These are phyloP conservation scores for Garcia nutans DNA, from an alignment of 345 rosid species.

Conservation along the genomic window DNA sequence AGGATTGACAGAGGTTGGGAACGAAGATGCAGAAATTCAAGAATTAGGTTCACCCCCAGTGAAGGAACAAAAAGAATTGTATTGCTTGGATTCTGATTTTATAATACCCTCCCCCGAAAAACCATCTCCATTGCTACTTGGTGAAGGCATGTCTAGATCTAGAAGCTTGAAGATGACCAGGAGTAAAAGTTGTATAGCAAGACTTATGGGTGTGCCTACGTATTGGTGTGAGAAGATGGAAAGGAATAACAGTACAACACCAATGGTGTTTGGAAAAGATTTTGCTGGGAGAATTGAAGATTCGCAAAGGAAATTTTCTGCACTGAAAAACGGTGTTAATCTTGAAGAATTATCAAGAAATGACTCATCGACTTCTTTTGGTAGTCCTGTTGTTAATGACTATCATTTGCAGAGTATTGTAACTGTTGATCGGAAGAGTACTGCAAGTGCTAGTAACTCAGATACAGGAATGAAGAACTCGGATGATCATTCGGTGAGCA, in stretches of 20 bases:
- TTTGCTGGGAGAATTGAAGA: conserved; percentile 40
- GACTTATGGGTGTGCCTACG: conserved; percentile 32
- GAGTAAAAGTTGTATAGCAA: conserved; percentile 74
- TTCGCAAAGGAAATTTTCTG: conserved; percentile 28
- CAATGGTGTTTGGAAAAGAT: conserved; percentile 35
- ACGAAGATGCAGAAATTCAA: conserved; percentile 29
- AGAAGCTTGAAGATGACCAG: conserved; percentile 46
- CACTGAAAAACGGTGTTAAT: conserved; percentile 29
- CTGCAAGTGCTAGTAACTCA: conserved; percentile 9
- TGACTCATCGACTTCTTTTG: conserved; percentile 37
- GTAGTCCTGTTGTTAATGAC: conserved; percentile 33
- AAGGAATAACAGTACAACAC: conserved; percentile 36
- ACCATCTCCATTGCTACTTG: conserved; percentile 31
- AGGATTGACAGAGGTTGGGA: conserved; percentile 27
- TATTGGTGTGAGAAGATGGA: conserved; percentile 36
- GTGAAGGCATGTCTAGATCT: conserved; percentile 36
- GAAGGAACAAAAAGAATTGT: conserved; percentile 32
- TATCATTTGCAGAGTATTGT: conserved; percentile 31
- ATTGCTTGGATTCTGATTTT: conserved; percentile 23
- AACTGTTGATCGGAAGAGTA: conserved; percentile 21
- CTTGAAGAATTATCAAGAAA: conserved; percentile 32
- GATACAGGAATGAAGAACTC: conserved; percentile 19
- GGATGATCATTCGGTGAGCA: conserved; percentile 27
- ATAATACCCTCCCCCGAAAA: conserved; percentile 42
- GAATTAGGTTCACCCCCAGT: conserved; percentile 27